Evolutionary conservation across 2,329 filamentous ascomycete genomes (phyloP).

Genomic region (Stagonosporopsis rhizophila): DNA sequence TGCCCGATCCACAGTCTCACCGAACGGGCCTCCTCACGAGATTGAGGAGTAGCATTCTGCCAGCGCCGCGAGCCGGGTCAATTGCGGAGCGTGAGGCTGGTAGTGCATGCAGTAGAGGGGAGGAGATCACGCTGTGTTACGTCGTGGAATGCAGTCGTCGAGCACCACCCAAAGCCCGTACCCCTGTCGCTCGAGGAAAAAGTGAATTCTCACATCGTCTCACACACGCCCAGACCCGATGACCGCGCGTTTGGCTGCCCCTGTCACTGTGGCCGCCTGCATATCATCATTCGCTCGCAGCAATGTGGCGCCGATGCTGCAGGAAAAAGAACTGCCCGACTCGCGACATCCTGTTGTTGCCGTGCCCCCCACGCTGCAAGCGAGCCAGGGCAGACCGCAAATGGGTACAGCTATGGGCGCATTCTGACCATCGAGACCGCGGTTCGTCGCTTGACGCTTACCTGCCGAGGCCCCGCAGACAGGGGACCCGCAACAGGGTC

Average conservation of each 20-base stretch:
- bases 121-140: conserved; percentile 30
- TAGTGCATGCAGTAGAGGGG: conserved; percentile 32
- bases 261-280: conserved; percentile 38
- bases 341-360: conserved; percentile 33
- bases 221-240: conserved; percentile 26
- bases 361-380: conserved; percentile 35
- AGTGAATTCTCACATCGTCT: conserved; percentile 32
- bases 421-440: conserved; percentile 3
- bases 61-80: conserved; percentile 26
- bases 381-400: conserved; percentile 30
- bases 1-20: conserved; percentile 16
- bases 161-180: conserved; percentile 24
- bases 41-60: conserved; percentile 22
- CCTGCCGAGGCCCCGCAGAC: conserved; percentile 44
- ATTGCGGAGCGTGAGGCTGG: conserved; percentile 36
- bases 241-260: conserved; percentile 34
- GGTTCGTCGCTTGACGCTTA: conserved; percentile 33
- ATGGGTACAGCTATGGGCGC: conserved; percentile 15
- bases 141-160: conserved; percentile 30
- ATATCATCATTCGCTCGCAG: conserved; percentile 42
- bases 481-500: conserved; percentile 4
- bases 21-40: conserved; percentile 19
- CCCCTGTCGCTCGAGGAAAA: conserved; percentile 32
- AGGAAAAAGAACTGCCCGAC: conserved; percentile 39
- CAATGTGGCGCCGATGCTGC: conserved; percentile 35